phyloP scores from a whole-genome alignment of 176 grass and related monocot genomes.

The Echinochloa phyllopogon region DNA sequence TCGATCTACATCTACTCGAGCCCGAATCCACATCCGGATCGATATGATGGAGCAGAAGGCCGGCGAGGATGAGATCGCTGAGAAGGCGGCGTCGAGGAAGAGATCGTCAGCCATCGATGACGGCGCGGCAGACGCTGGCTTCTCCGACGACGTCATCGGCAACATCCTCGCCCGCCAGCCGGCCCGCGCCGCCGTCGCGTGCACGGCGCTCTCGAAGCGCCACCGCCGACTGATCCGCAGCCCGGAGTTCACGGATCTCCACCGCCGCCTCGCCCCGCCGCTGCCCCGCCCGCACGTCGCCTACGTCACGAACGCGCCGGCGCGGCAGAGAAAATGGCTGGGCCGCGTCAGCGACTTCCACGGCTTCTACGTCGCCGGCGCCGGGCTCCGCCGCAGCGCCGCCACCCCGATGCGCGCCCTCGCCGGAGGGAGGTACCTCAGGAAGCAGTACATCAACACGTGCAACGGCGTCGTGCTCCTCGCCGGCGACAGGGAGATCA shows the following conservation, averaged over 20 bases:
- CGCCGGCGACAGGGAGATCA: too few relatives aligned
- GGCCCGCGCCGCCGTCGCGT: background rate
- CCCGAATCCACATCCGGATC: background rate
- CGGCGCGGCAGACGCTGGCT: background rate
- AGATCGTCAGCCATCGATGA: background rate
- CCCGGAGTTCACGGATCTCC: background rate
- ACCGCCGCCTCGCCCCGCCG: slow-evolving; percentile 13
- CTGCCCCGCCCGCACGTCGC: background rate
- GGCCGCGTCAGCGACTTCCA: background rate
- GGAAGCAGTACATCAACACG: background rate
- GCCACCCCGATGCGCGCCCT: background rate
- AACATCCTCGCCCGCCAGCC: slow-evolving; percentile 6
- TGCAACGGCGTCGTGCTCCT: slow-evolving; percentile 2
- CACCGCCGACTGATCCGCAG: background rate
- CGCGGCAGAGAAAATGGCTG: background rate
- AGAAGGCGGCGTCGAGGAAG: slow-evolving; percentile 45
- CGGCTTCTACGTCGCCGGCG: slow-evolving; percentile 16
- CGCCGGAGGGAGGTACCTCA: background rate
- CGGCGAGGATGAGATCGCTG: background rate
- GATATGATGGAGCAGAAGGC: background rate
- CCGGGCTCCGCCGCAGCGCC: background rate
- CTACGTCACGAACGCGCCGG: background rate
- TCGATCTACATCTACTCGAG: background rate
- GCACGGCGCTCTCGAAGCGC: background rate
- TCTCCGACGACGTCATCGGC: background rate